Base-by-base conservation (phyloP, 352 stramenopile genomes). In the Plasmopara halstedii region DNA sequence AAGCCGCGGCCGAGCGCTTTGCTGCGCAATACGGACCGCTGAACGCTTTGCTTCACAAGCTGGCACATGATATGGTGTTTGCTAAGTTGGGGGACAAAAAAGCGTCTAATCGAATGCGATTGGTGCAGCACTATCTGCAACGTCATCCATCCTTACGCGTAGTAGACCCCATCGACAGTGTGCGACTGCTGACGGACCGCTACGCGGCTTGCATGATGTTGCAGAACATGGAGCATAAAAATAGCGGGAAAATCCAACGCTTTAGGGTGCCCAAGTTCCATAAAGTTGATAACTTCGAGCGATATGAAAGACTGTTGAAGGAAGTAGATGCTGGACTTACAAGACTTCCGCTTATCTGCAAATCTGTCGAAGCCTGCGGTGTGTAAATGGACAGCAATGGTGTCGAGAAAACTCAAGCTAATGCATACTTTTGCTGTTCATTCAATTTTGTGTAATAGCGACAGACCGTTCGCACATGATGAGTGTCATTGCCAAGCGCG, bases 51-150 rank as follows among this genome's bases (percentile, higher is more conserved):
- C 64, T 91, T 45, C 80, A 91, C 64, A 91, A 91, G 46, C 51
- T 91, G 36, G 77, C 77, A 32, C 80, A 91, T 47, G 80, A 91
- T 27, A 87, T 91, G 77, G 76, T 91, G 31, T 91, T 87, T 42
- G 62, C 64, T 13, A 57, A 46, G 5, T 57, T 85, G 22, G 77
- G 75, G 4, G 73, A 91, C 46, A 38, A 37, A 0, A 42, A 52
- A 0, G 77, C 80, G 3, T 50, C 46, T 8, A 55, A 50, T 29
- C 70, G 77, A 5, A 63, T 89, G 44, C 31, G 56, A 25, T 27
- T 89, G 32, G 72, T 91, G 61, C 57, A 71, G 35, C 59, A 72
- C 13, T 85, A 67, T 32, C 44, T 60, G 20, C 34, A 23, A 14
- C 49, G 58, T 31, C 58, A 88, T 42, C 70, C 77, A 13, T 45